These are phyloP conservation scores for Dictyostelium citrinum DNA, from an alignment of 78 protist genomes.

Conservation along the genomic window DNA sequence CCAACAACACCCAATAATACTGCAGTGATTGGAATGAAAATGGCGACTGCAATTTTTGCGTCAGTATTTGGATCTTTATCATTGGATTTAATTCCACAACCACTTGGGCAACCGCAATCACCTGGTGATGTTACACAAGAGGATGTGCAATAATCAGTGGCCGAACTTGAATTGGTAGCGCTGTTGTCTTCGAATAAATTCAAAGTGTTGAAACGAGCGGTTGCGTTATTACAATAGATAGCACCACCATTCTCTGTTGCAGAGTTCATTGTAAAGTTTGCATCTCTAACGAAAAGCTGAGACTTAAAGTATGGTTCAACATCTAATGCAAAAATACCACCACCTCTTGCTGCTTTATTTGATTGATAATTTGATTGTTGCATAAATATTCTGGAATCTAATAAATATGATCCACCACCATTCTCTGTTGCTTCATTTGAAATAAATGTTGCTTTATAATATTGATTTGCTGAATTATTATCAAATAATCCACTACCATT, in stretches of 20 bases:
- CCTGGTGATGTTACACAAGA: conserved; percentile 36
- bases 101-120: conserved; percentile 51
- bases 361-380: neutral
- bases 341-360: conserved; percentile 44
- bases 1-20: conserved; percentile 54
- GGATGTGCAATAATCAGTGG: neutral
- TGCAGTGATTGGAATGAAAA: conserved; percentile 57
- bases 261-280: conserved; percentile 10
- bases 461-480: neutral
- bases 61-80: conserved; percentile 1
- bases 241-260: conserved; percentile 51
- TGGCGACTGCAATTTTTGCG: conserved; percentile 26
- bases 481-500: conserved; percentile 30
- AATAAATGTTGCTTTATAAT: neutral
- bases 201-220: neutral
- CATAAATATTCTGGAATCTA: neutral
- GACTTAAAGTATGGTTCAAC: neutral
- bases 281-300: neutral
- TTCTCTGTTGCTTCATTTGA: neutral
- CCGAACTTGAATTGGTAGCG: neutral
- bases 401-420: conserved; percentile 16
- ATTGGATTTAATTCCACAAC: conserved; percentile 47
- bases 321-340: conserved; percentile 33
- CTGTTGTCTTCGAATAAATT: neutral
- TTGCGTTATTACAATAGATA: conserved; percentile 6